Base-by-base conservation (phyloP, 768 basidiomycete genomes). In the Auricularia heimuer region DNA sequence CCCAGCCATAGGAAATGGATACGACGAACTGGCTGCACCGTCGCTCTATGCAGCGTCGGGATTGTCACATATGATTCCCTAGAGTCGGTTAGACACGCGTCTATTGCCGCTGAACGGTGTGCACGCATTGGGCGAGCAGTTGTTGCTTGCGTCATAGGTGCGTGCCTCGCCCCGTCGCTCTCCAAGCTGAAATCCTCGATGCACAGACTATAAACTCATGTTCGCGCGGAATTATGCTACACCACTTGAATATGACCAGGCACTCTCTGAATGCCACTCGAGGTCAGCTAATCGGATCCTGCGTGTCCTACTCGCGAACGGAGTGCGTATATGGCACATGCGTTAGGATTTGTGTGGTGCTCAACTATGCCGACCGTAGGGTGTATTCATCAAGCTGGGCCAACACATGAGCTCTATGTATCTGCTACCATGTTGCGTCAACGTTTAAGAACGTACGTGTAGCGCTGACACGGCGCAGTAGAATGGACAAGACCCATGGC, bases 361-460 rank as follows among this genome's bases (percentile, higher is more conserved):
- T 42, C 39, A 42, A 42, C 39, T 7, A 14, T 14, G 6, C 21
- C 54, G 14, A 8, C 62, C 60, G 18, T 39, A 44, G 21, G 90
- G 90, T 18, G 83, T 94, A 29, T 93, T 90, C 73, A 91, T 94
- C 70, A 92, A 94, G 72, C 74, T 93, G 70, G 97, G 95, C 2
- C 96, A 99, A 69, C 89, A 86, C 79, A 87, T 89, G 77, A 90
- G 89, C 72, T 89, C 78, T 72, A 80, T 74, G 78, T 91, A 64
- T n/a, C 29, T 44, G 29, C n/a, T 42, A 54, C 35, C 63, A 47
- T 56, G 35, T 56, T 77, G 63, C 61, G 11, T 33, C 62, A 58
- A 56, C 14, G 47, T 8, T 61, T 51, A 39, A 4, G 45, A 42
- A 56, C 63, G 16, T 21, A 29, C 54, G 73, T 77, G 1, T 72